Conservation (phyloP, 371 early-diverging fungal species). For the Funneliformis caledonium region DNA sequence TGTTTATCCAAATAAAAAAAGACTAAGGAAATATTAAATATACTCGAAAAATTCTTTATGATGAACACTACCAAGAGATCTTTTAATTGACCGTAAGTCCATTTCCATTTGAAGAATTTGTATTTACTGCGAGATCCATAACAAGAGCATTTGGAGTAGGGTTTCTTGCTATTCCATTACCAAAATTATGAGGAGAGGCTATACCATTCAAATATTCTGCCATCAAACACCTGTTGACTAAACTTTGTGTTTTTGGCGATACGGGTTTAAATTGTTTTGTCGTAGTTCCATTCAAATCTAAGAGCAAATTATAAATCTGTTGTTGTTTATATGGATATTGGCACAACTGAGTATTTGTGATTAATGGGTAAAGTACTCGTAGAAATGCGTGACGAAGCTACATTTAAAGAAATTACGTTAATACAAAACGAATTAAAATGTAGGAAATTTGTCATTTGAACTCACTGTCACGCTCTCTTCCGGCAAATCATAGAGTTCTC, state of each 20-base stretch:
- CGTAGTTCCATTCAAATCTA: conserved; percentile 21
- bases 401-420: neutral
- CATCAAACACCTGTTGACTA: conserved; percentile 29
- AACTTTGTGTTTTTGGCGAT: conserved; percentile 25
- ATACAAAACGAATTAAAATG: neutral
- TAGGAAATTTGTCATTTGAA: neutral
- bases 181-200: neutral
- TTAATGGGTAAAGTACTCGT: conserved; percentile 70
- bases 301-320: conserved; percentile 32
- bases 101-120: neutral
- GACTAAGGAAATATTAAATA: no score
- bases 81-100: neutral
- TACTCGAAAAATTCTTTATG: no score
- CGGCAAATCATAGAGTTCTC: conserved; percentile 76
- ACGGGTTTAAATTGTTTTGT: conserved; percentile 16
- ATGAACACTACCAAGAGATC: no score
- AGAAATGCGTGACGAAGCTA: conserved; percentile 81
- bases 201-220: conserved; percentile 25
- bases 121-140: neutral
- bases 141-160: conserved; percentile 9
- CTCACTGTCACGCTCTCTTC: conserved; percentile 62
- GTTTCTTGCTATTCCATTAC: neutral
- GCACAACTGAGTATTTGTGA: conserved; percentile 63
- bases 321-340: conserved; percentile 30
- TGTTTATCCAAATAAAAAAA: no score